Base-by-base conservation (phyloP, 768 basidiomycete genomes). In the Russula emetica region DNA sequence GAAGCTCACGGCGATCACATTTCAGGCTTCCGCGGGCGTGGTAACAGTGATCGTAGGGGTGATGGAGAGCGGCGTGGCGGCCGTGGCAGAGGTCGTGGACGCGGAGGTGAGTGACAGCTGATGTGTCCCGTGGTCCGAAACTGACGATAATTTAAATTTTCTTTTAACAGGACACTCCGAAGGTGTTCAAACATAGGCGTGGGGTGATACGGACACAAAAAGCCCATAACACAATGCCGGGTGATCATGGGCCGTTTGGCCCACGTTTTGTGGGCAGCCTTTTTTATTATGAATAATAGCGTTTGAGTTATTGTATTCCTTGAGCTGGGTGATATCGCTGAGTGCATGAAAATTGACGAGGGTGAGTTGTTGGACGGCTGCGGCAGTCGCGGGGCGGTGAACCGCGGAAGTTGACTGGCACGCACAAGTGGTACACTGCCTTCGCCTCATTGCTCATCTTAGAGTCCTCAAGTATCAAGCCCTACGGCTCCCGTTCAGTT, bases 41-140 rank as follows among this genome's bases (percentile, higher is more conserved):
- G 71, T 10, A 68, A 69, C 24, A 72, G 73, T 14, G 74, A 74
- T 14, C 74, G 74, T 71, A 67, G 72, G 40, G 70, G 70, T 26
- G 71, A 71, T 24, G 64, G 60, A 30, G 67, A 69, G 34, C 69
- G 70, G 28, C 72, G 72, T 8, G 70, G 74, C 55, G 69, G 74
- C 16, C 64, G 69, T 8, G 72, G 72, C 10, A 65, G 75, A 36
- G 71, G 73, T 5, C 70, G 74, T 47, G 73, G 73, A 10, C 71
- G 74, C 44, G 73, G 73, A 70, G 62, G 67, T 22, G 58, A 54
- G 67, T 63, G 22, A 44, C 36, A 56, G 22, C 36, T 49, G 42
- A 34, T 50, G n/a, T 52, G 61, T 44, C 32, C 57, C 9, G 18
- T 40, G 58, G 45, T 26, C 40, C 55, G 34, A 65, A 24, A 57